A percentile compares a stretch with the other conserved stretches of the same genome.
Evolutionary conservation across 192 early-diverging fungal species (phyloP).

Genomic region (Gonapodya prolifera): DNA sequence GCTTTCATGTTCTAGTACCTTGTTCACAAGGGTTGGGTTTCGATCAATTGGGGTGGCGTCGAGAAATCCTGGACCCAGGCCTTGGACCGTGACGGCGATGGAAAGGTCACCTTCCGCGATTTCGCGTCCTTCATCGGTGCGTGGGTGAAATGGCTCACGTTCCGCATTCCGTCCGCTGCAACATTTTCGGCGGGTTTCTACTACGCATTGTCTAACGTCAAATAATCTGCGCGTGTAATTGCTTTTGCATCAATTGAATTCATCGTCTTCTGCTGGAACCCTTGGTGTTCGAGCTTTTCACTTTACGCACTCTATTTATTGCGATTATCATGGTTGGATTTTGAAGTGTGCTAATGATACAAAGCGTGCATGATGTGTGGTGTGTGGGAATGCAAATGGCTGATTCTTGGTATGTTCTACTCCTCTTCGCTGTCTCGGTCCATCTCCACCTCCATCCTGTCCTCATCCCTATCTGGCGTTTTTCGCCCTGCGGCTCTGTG

Average conservation of each 20-base stretch:
- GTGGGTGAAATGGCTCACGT: neutral
- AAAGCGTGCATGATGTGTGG: no score
- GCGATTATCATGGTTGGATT: no score
- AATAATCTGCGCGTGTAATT: no score
- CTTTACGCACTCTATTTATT: no score
- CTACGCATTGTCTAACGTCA: neutral
- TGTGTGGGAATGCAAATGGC: no score
- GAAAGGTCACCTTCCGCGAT: neutral
- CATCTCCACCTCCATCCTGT: neutral
- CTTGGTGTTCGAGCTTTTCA: no score
- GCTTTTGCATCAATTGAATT: no score
- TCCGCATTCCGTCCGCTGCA: neutral
- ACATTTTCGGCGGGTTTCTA: neutral
- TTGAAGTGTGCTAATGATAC: no score
- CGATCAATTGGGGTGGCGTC: neutral
- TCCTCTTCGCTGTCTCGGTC: neutral
- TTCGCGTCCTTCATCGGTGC: neutral
- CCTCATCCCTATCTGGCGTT: neutral
- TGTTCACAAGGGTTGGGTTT: neutral
- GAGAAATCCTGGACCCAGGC: neutral
- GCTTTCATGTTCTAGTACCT: neutral
- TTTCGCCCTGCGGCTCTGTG: neutral
- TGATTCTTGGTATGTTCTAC: no score
- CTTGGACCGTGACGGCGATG: neutral
- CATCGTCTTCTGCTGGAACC: no score